Evolutionary conservation across 208 protist genomes (phyloP), one percentile per base, ranked within the genome.

Genomic region (Naegleria fowleri): DNA sequence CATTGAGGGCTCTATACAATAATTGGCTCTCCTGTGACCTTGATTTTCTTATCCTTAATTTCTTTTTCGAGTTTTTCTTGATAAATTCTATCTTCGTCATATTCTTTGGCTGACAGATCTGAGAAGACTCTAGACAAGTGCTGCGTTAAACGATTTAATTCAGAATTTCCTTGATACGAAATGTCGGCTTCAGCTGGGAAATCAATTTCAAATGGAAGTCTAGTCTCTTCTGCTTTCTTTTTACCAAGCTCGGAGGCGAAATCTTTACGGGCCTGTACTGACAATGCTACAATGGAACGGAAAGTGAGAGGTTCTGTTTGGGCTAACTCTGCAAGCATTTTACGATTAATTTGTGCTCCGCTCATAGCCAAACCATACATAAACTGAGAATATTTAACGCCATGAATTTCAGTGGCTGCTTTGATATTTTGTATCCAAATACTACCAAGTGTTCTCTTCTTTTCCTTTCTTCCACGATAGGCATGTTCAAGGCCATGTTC

Each of bases 321-420:
- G 22, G 87, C 87, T 13, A 90, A 19, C 79, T 90, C 87, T 13
- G 87, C 29, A 13, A 90, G 59, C 13, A 90, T 83, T 90, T 90
- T 90, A 39, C 87, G 59, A 79, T 90, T 79, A 16, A 90, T 67
- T 90, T 90, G 48, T 36, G 2, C 13, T 75, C 39, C 39, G 22
- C 22, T 36, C 5, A 75, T 9, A 36, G 9, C 55, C 15, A 90
- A 51, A 51, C 87, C 87, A 38, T 79, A 38, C 38, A 90, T 90
- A 79, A 90, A 90, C 83, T 90, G 87, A 83, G 33, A 51, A 90
- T 90, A 90, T 51, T 90, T 90, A 2, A 90, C 19, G 36, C 87
- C 87, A 90, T 48, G 55, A 51, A 83, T 5, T 51, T 36, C 22
- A 33, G 55, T 48, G 29, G 55, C 11, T n/a, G 87, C 87, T n/a